phyloP scores from a whole-genome alignment of 2,329 filamentous ascomycete genomes.

The Dendryphion nanum region DNA sequence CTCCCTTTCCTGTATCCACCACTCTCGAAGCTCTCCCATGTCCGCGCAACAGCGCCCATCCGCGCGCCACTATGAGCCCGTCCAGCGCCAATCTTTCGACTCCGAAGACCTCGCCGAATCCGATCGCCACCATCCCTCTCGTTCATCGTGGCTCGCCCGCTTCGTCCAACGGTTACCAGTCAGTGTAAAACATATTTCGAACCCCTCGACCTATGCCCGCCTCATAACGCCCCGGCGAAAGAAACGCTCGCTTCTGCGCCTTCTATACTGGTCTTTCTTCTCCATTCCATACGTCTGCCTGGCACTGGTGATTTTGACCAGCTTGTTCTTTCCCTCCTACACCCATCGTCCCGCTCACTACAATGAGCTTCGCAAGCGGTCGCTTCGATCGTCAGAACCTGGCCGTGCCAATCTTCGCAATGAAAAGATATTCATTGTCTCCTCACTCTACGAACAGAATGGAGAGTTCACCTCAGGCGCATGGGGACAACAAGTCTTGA shows the following conservation, averaged over 20 bases:
- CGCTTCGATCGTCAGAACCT: slow-evolving; percentile 19
- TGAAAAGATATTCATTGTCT: slow-evolving; percentile 72
- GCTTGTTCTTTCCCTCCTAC: slow-evolving; percentile 56
- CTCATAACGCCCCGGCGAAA: slow-evolving; percentile 32
- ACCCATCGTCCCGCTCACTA: slow-evolving; percentile 56
- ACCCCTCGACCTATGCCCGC: slow-evolving; percentile 29
- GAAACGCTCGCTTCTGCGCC: slow-evolving; percentile 30
- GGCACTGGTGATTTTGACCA: slow-evolving; percentile 43
- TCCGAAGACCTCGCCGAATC: slow-evolving; percentile 15
- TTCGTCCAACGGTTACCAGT: slow-evolving; percentile 15
- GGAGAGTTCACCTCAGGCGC: slow-evolving; percentile 60
- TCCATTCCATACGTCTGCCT: slow-evolving; percentile 31
- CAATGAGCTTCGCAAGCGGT: slow-evolving; percentile 38
- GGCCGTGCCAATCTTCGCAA: slow-evolving; percentile 53
- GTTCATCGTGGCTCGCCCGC: slow-evolving; percentile 25
- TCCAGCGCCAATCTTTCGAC: slow-evolving; percentile 31
- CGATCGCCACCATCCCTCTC: slow-evolving; percentile 11
- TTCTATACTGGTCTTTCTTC: slow-evolving; percentile 32
- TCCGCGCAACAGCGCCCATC: slow-evolving; percentile 14
- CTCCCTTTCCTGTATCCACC: too few relatives aligned
- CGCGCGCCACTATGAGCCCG: slow-evolving; percentile 32
- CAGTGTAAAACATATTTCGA: slow-evolving; percentile 25
- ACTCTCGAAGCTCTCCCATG: slow-evolving; percentile 14
- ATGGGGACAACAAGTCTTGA: slow-evolving; percentile 62
- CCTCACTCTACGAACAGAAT: slow-evolving; percentile 65